Base-by-base conservation (phyloP, 2,329 filamentous ascomycete genomes). In the Neofusicoccum cordaticola region DNA sequence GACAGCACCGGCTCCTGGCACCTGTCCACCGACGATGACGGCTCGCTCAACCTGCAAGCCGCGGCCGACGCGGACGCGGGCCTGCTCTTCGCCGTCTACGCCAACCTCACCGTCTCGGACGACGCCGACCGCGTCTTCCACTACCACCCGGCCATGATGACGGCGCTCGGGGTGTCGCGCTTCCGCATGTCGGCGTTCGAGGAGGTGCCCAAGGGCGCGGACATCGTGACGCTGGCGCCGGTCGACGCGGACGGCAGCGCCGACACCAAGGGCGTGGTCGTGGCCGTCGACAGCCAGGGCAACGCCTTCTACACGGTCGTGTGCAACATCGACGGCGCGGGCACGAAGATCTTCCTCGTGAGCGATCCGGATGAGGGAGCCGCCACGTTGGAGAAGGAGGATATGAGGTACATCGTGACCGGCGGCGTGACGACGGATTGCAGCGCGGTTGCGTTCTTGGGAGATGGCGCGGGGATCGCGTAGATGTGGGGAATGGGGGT, bases 1-100 rank as follows among this genome's bases (percentile, higher is more conserved):
- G 51, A 53, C 51, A 37, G 34, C n/a, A 53, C 51, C n/a, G 51
- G 51, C 35, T n/a, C 51, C n/a, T 53, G 51, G 51, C 34, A 53
- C 51, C 51, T 53, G 7, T 53, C 51, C 3, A 35, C 51, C 17
- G 51, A 53, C 9, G 31, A 35, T 4, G 51, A 53, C 51, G 35
- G 34, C 9, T 34, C n/a, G 8, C 51, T 53, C n/a, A 37, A 37
- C 17, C 51, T 53, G 4, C 51, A 53, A 13, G 51, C 51, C 9
- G 51, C 19, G 11, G 51, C 34, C 11, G 51, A 53, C 34, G 51
- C 51, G 11, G 51, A 53, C 17, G 51, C 31, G 15, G 51, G 51
- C 4, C 31, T 53, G 4, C 37, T 19, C 51, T 53, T 53, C 51
- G 51, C 51, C 34, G 17, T 34, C 51, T 53, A 53, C 51, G 11